Evolutionary conservation across 2,329 filamentous ascomycete genomes (phyloP), one percentile per base, ranked within the genome.

Genomic region (Cladosporium phlei): DNA sequence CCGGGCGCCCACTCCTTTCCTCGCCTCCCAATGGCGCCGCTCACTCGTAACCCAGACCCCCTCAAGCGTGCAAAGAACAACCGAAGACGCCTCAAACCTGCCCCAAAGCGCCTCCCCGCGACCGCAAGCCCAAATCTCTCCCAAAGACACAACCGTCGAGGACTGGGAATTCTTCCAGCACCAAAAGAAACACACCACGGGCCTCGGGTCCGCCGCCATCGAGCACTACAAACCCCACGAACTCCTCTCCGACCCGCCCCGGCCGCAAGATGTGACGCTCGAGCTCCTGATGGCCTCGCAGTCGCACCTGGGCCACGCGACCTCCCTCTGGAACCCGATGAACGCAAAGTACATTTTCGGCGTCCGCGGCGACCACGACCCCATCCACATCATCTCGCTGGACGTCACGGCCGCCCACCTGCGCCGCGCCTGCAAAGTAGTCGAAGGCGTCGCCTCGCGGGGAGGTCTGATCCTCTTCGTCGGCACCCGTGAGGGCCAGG

Each of bases 261-360:
- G 70, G 29, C 84, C 88, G 19, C 76, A 83, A 64, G 86, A 96
- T 61, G 79, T 97, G 51, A 90, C 89, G 38, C 81, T 98, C 50
- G 90, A 96, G 72, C 78, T 95, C 52, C 80, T 98, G 52, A 83
- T 95, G 74, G 87, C 89, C 35, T 82, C 85, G 24, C 88, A 95
- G 70, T 81, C 82, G 46, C 89, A 95, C 69, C 82, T 97, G 67
- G 93, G 93, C 53, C 93, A 98, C 70, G 80, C 86, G 60, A 91
- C 86, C 0, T 87, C 87, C 52, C 77, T 90, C 39, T 98, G 93
- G 93, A 95, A 98, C 69, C 90, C 93, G 9, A 83, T 82, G 43
- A 98, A 97, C 71, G 84, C 89, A 54, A 80, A 86, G 56, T 97
- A 97, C 71, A 97, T 98, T 65, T 90, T 87, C 65, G 93, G 93